phyloP scores from a whole-genome alignment of 352 stramenopile species.

The Pythium diclinum region DNA sequence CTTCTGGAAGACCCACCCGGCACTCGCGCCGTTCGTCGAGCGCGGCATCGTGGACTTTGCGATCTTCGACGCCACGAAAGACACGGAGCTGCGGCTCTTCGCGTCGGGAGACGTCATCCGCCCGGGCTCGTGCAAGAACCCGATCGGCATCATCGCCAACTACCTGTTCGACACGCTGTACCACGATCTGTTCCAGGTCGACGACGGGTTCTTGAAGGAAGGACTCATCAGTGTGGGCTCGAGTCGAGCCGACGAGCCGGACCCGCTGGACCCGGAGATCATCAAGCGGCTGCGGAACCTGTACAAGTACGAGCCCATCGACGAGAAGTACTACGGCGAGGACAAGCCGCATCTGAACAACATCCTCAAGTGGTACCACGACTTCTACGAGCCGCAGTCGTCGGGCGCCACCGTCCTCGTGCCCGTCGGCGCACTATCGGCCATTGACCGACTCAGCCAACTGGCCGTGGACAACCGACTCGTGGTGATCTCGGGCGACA shows the following conservation, averaged over 20 bases:
- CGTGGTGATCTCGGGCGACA: slow-evolving; percentile 91
- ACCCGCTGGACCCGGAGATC: slow-evolving; percentile 91
- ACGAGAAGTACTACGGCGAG: slow-evolving; percentile 80
- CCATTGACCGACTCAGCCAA: slow-evolving; percentile 26
- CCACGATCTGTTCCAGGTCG: slow-evolving; percentile 89
- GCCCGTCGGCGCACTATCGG: slow-evolving; percentile 84
- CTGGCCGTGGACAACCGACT: slow-evolving; percentile 36
- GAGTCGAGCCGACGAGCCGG: slow-evolving; percentile 53
- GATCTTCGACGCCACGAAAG: slow-evolving; percentile 92
- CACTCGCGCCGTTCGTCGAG: slow-evolving; percentile 81
- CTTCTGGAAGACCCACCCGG: slow-evolving; percentile 90
- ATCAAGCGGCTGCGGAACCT: slow-evolving; percentile 90
- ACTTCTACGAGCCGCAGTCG: slow-evolving; percentile 66
- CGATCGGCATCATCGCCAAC: slow-evolving; percentile 91
- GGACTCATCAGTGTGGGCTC: slow-evolving; percentile 88
- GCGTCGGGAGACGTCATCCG: slow-evolving; percentile 52
- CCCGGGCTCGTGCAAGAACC: slow-evolving; percentile 68
- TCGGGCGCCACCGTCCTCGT: slow-evolving; percentile 85
- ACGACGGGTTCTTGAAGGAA: slow-evolving; percentile 84
- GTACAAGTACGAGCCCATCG: slow-evolving; percentile 85
- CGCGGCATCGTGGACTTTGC: slow-evolving; percentile 89
- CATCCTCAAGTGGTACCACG: slow-evolving; percentile 91
- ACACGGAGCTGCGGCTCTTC: slow-evolving; percentile 75
- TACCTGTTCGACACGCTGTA: slow-evolving; percentile 95
- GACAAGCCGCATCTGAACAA: slow-evolving; percentile 76